Conservation (phyloP, 768 basidiomycete species). For the Leccinum fibrillosum region DNA sequence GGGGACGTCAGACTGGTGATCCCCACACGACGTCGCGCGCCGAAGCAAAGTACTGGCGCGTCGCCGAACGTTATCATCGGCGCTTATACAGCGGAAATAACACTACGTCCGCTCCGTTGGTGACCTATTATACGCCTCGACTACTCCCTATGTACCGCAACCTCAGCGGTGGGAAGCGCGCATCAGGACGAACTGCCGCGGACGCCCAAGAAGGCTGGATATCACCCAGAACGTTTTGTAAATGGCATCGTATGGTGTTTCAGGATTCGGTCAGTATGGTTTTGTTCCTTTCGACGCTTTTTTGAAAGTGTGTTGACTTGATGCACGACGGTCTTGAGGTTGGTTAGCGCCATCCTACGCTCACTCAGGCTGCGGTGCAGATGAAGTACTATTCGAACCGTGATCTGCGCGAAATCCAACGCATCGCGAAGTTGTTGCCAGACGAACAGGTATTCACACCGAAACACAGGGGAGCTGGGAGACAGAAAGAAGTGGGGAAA, state of each 20-base stretch:
- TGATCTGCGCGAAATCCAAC: conserved; percentile 39
- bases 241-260: conserved; percentile 48
- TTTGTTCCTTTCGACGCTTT: neutral
- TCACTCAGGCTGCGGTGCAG: conserved; percentile 29
- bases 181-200: conserved; percentile 3
- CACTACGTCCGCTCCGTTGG: conserved; percentile 16
- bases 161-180: neutral
- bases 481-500: conserved; percentile 18
- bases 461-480: neutral
- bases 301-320: neutral
- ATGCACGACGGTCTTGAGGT: neutral
- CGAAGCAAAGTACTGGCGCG: conserved; percentile 32
- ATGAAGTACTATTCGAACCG: conserved; percentile 37
- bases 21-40: conserved; percentile 22
- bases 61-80: conserved; percentile 24
- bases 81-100: conserved; percentile 26
- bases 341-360: conserved; percentile 34
- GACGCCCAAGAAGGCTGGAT: conserved; percentile 27
- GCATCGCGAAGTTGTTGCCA: conserved; percentile 39
- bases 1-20: conserved; percentile 1
- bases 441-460: conserved; percentile 36
- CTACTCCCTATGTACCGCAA: conserved; percentile 40
- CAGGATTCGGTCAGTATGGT: conserved; percentile 35
- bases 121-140: conserved; percentile 35
- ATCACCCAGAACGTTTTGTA: conserved; percentile 36